Evolutionary conservation across 2,329 filamentous ascomycete genomes (phyloP), one percentile per base, ranked within the genome.

Genomic region (Fusarium sp.): DNA sequence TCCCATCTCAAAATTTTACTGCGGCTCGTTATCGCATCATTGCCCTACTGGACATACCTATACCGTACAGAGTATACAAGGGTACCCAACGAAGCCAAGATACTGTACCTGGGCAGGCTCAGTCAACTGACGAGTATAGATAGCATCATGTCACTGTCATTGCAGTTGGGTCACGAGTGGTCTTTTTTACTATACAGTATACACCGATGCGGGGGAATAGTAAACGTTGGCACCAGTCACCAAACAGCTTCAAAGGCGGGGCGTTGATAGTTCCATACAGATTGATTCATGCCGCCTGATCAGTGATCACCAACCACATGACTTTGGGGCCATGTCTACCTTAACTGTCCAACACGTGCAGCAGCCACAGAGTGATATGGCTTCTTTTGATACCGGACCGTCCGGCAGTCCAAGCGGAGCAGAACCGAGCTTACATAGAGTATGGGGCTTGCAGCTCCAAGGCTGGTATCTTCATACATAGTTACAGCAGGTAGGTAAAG

Each of bases 291-390:
- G 37, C 23, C 8, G 23, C 23, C 23, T 25, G 23, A 25, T 25
- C 23, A 33, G 31, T 57, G 63, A 62, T 61, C 53, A 62, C 44
- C 47, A 43, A 53, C 64, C 66, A 67, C 66, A 68, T 68, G 66
- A 68, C 48, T 48, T 49, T 23, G 36, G 39, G 39, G 36, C 61
- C 45, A 65, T 68, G 63, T 19, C 19, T 19, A 19, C 19, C 19
- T 19, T 19, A 19, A 19, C 19, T 19, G 19, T 59, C 39, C 27
- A 49, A 49, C 53, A 63, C 44, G 54, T 50, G 51, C 47, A 57
- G 46, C 43, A 45, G 39, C 36, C 49, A 63, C 43, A 32, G 39
- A 32, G 46, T 53, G 35, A 21, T 19, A 49, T 50, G 49, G 33
- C 31, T 38, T 33, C 27, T 32, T 48, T 25, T 13, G 27, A 45